Base-by-base conservation (phyloP, 2,329 filamentous ascomycete species). In the Ambrosiella cleistominuta region DNA sequence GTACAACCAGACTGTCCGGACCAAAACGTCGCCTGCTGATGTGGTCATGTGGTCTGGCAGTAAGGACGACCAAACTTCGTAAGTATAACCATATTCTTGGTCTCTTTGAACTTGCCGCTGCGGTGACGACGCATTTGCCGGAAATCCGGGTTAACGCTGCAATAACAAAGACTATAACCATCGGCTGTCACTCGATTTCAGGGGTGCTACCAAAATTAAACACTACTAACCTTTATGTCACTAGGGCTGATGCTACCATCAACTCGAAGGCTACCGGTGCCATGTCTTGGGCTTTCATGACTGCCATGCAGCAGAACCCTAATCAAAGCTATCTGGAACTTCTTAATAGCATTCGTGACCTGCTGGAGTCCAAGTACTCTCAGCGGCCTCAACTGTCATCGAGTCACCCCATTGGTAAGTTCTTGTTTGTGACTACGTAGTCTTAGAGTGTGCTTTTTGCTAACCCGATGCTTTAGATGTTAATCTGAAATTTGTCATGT, bases 261-360 rank as follows among this genome's bases (percentile, higher is more conserved):
- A 81, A 78, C 49, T 82, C 88, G 59, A 79, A 96, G 72, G 91
- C 93, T 39, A 98, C 93, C 0, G 93, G 93, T 58, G 93, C 93
- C 70, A 97, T 98, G 93, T 95, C 89, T 2, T 96, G 86, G 82
- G 93, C 93, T 1, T 98, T 98, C 70, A 93, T 98, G 69, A 82
- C 79, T 1, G 85, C 90, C 17, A 78, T 97, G 66, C 90, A 86
- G 75, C 88, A 90, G 74, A 95, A 95, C 67, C 88, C 88, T 0
- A 85, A 95, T 68, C 93, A 97, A 74, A 95, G 86, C 72, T 98
- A 98, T 67, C 87, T 97, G 55, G 84, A 96, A 74, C 75, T 98
- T 60, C 78, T 98, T 64, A 97, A 96, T 76, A 95, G 84, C 70
- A 90, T 98, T 66, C 86, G 93, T 60, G 90, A 95, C 59, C 84